A percentile compares a stretch with the other conserved stretches of the same genome.
Evolutionary conservation across 257 asterid species (phyloP).

Genomic region (Cordia subcordata): DNA sequence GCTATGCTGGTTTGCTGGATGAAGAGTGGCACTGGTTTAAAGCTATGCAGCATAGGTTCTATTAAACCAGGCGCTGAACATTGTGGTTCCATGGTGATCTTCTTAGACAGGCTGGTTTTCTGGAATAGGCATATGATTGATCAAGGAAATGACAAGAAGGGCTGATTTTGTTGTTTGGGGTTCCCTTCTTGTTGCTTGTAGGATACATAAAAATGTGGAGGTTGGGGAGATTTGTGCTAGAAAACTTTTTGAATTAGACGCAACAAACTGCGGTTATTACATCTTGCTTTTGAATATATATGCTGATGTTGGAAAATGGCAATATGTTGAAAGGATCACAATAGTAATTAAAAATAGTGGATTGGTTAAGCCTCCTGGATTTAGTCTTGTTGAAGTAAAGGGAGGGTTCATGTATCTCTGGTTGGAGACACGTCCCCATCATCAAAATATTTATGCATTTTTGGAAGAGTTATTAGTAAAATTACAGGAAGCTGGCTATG

Average conservation of each 20-base stretch:
- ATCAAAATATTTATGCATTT: constrained; percentile 52
- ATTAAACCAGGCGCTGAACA: constrained; percentile 73
- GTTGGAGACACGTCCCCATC: constrained; percentile 80
- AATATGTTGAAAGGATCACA: constrained; percentile 70
- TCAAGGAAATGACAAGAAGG: constrained; percentile 59
- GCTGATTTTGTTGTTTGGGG: constrained; percentile 91
- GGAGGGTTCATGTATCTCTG: constrained; percentile 53
- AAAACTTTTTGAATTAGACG: constrained; percentile 72
- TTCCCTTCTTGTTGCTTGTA: constrained; percentile 83
- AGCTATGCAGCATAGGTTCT: constrained; percentile 68
- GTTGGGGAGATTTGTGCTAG: constrained; percentile 72
- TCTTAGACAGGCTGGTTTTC: constrained; percentile 86
- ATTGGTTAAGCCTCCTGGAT: constrained; percentile 78
- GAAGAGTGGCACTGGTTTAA: constrained; percentile 95
- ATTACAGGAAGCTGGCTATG: constrained; percentile 69
- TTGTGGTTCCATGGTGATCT: constrained; percentile 95
- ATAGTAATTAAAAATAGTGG: constrained; percentile 53
- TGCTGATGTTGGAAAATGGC: constrained; percentile 94
- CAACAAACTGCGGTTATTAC: constrained; percentile 74
- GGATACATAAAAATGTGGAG: constrained; percentile 82
- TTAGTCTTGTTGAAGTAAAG: constrained; percentile 79
- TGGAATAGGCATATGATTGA: constrained; percentile 64
- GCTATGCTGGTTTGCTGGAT: constrained; percentile 84
- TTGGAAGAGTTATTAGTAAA: constrained; percentile 52
- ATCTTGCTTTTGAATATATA: constrained; percentile 76